Evolutionary conservation across 2,329 filamentous ascomycete genomes (phyloP).

Genomic region (Neonectria punicea): DNA sequence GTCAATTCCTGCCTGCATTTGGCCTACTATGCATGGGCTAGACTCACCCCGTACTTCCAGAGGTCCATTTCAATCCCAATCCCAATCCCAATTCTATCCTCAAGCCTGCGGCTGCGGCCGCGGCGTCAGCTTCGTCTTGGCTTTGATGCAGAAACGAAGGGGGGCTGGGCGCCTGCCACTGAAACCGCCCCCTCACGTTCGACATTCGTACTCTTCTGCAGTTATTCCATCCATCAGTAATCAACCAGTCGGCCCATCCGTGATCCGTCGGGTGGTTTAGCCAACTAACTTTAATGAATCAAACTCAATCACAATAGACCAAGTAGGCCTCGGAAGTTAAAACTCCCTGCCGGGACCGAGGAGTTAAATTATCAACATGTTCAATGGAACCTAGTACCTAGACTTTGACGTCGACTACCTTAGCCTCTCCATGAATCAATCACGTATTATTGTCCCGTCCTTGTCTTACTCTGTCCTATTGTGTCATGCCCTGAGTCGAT

Average conservation of each 20-base stretch:
- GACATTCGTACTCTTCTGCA: background rate
- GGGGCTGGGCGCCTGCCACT: constrained; percentile 5
- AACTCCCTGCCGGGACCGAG: background rate
- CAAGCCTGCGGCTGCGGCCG: background rate
- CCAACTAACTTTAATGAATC: background rate
- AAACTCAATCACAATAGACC: background rate
- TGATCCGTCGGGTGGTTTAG: background rate
- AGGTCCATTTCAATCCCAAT: background rate
- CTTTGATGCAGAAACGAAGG: background rate
- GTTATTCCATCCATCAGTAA: background rate
- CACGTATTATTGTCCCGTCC: background rate
- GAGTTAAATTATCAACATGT: background rate
- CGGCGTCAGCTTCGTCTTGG: background rate
- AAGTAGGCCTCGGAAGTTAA: background rate
- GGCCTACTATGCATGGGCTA: background rate
- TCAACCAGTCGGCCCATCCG: background rate
- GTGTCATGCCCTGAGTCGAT: background rate
- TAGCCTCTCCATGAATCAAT: background rate
- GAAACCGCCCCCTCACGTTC: constrained; percentile 13
- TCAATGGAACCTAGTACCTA: background rate
- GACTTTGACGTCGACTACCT: background rate
- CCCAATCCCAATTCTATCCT: background rate
- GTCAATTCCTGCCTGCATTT: background rate
- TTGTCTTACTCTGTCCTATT: background rate
- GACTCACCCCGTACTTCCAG: background rate